phyloP scores from a whole-genome alignment of 352 stramenopile genomes.

The Phytophthora nicotianae region DNA sequence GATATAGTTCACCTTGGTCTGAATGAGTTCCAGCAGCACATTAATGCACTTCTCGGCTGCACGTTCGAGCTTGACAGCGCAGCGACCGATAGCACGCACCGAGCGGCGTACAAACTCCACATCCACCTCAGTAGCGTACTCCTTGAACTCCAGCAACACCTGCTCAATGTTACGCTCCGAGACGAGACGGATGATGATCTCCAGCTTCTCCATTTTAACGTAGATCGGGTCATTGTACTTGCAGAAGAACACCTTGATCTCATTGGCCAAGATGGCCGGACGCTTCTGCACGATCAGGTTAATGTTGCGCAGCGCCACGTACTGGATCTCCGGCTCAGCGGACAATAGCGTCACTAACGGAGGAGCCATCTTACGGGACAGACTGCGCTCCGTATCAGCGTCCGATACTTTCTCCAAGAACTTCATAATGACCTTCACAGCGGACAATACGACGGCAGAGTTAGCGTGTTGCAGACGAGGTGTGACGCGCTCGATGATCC shows the following conservation, averaged over 20 bases:
- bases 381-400: conserved; percentile 89
- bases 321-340: conserved; percentile 98
- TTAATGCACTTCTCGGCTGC: conserved; percentile 99
- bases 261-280: conserved; percentile 95
- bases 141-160: conserved; percentile 98
- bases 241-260: conserved; percentile 98
- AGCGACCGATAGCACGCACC: conserved; percentile 97
- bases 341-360: conserved; percentile 99
- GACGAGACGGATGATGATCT: conserved; percentile 99
- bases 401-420: conserved; percentile 97
- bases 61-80: conserved; percentile 97
- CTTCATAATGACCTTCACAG: conserved; percentile 97
- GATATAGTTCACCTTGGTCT: conserved; percentile 99
- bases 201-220: conserved; percentile 99
- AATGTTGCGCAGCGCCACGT: conserved; percentile 99
- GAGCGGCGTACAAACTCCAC: conserved; percentile 98
- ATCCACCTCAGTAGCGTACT: conserved; percentile 99
- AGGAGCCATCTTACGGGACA: conserved; percentile 96
- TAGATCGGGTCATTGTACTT: conserved; percentile 99
- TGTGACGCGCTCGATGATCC: conserved; percentile 99
- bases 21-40: conserved; percentile 98
- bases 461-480: conserved; percentile 98
- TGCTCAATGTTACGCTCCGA: conserved; percentile 99
- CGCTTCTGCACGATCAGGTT: conserved; percentile 99
- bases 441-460: conserved; percentile 97